Percentiles rank a stretch among this genome's conserved stretches.
These are phyloP conservation scores for Boletus rubescentipes DNA, from an alignment of 768 basidiomycete species.

Conservation along the genomic window DNA sequence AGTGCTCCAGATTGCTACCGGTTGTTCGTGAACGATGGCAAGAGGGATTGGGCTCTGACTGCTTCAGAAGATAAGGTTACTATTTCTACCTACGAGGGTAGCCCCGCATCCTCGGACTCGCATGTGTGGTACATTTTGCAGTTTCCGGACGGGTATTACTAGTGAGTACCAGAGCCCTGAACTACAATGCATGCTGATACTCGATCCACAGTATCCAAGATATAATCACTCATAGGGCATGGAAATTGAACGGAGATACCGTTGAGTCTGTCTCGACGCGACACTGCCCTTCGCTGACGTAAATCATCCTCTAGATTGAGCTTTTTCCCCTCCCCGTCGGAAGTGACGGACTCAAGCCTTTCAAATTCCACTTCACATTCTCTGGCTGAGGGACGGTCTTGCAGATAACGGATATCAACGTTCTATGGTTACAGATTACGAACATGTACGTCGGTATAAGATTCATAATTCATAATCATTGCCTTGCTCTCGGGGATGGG, in stretches of 20 bases:
- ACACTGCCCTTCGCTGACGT: background rate
- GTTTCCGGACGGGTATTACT: conserved; percentile 6
- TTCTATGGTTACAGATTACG: background rate
- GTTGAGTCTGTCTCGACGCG: background rate
- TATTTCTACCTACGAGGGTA: background rate
- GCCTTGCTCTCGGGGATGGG: background rate
- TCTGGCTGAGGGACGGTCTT: background rate
- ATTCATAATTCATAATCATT: too few species aligned
- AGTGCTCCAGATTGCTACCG: conserved; percentile 5
- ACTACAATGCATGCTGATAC: background rate
- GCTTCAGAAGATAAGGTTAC: background rate
- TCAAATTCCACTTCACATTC: conserved; percentile 10
- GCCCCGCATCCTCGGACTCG: conserved; percentile 4
- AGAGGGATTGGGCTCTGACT: conserved; percentile 3
- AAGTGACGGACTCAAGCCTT: conserved; percentile 1
- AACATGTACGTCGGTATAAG: background rate
- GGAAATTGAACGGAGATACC: conserved; percentile 1
- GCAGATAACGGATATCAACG: background rate
- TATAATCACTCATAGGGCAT: background rate
- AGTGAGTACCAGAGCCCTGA: background rate
- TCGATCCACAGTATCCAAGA: conserved; percentile 1
- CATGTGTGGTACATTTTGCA: conserved; percentile 4
- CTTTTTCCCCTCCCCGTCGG: conserved; percentile 1
- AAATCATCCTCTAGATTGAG: conserved; percentile 1
- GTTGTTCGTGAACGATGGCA: conserved; percentile 9